phyloP scores from a whole-genome alignment of 2,329 filamentous ascomycete genomes.

The Calycina herbarum region DNA sequence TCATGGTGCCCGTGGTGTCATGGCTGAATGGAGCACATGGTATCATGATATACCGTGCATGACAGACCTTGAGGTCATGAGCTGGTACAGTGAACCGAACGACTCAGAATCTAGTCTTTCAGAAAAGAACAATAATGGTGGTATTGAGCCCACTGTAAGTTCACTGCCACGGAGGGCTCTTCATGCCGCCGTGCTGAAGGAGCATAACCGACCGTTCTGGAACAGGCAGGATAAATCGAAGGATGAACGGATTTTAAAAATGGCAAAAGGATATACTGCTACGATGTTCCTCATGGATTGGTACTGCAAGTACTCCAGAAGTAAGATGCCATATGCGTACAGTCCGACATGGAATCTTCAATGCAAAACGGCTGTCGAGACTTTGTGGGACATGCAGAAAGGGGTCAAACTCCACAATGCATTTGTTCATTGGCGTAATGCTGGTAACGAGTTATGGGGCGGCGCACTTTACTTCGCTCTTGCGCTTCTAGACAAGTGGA shows the following conservation, averaged over 20 bases:
- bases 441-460: constrained; percentile 48
- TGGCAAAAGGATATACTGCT: constrained; percentile 47
- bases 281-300: constrained; percentile 41
- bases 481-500: constrained; percentile 56
- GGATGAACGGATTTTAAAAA: constrained; percentile 49
- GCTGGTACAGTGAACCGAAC: constrained; percentile 46
- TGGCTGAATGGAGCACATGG: constrained; percentile 61
- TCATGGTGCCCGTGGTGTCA: constrained; percentile 52
- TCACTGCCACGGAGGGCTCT: constrained; percentile 28
- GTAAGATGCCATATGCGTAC: constrained; percentile 30
- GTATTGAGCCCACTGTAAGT: constrained; percentile 31
- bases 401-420: constrained; percentile 55
- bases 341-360: constrained; percentile 59
- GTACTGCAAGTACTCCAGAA: constrained; percentile 44
- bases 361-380: constrained; percentile 53
- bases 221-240: constrained; percentile 40
- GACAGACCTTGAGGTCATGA: constrained; percentile 49
- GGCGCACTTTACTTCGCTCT: constrained; percentile 52
- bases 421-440: constrained; percentile 58
- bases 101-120: constrained; percentile 17
- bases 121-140: constrained; percentile 35
- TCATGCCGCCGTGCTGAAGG: constrained; percentile 35
- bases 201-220: constrained; percentile 44
- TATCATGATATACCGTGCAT: constrained; percentile 49
- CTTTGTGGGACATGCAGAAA: constrained; percentile 52